Conservation (phyloP, 1,139 yeast genomes). For the Blastobotrys raffinosifermentans region DNA sequence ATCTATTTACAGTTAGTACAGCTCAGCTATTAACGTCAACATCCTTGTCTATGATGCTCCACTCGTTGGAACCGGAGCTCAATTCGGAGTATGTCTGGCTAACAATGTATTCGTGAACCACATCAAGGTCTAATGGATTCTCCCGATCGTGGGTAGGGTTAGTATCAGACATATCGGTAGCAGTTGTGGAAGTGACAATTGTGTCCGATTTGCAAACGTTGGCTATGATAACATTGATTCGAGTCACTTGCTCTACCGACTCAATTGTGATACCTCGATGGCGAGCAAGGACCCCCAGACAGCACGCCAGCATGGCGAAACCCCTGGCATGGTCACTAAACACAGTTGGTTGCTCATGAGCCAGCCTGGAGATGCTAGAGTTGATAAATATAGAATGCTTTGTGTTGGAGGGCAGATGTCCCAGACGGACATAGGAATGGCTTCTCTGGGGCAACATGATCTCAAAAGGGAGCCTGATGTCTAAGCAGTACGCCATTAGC, state of each 20-base stretch:
- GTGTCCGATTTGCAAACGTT: slow-evolving; percentile 7
- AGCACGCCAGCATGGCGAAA: slow-evolving; percentile 32
- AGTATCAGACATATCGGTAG: slow-evolving; percentile 1
- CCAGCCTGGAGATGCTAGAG: slow-evolving; percentile 15
- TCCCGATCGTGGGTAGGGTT: too few species aligned
- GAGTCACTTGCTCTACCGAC: slow-evolving; percentile 9
- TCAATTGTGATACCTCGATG: slow-evolving; percentile 13
- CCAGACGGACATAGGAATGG: slow-evolving; percentile 23
- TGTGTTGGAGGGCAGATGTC: slow-evolving; percentile 14
- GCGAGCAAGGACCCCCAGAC: slow-evolving; percentile 24
- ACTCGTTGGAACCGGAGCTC: slow-evolving; percentile 33
- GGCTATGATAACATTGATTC: slow-evolving; percentile 7
- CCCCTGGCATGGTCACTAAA: slow-evolving; percentile 30
- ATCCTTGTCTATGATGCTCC: slow-evolving; percentile 31
- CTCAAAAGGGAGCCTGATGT: slow-evolving; percentile 30
- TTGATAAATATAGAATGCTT: slow-evolving; percentile 13
- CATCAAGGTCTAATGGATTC: slow-evolving; percentile 20
- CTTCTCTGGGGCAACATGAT: slow-evolving; percentile 26
- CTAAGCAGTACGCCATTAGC: slow-evolving; percentile 31
- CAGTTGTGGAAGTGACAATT: not conserved
- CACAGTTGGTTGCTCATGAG: slow-evolving; percentile 24
- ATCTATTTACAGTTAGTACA: too few species aligned
- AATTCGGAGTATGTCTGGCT: slow-evolving; percentile 29
- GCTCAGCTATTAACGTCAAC: too few species aligned
- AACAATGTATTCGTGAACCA: slow-evolving; percentile 29